Evolutionary conservation across 345 rosid genomes (phyloP).

Genomic region (Eucalyptus curtisii): DNA sequence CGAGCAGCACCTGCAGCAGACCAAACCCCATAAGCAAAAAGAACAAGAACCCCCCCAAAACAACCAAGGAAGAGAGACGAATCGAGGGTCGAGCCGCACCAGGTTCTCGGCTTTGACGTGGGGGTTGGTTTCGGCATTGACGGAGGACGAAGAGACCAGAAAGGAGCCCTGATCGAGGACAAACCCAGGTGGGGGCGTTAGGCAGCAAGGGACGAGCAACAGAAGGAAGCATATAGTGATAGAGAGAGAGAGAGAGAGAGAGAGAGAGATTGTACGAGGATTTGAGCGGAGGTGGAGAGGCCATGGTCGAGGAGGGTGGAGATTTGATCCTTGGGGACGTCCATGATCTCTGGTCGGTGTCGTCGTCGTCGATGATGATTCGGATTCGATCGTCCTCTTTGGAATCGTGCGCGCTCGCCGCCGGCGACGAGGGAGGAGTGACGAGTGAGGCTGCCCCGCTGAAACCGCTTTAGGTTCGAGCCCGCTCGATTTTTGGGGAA

Average conservation of each 20-base stretch:
- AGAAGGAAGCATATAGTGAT: neutral
- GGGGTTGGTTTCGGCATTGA: conserved; percentile 60
- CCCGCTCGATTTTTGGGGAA: neutral
- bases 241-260: neutral
- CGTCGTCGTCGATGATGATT: neutral
- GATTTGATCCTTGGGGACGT: conserved; percentile 77
- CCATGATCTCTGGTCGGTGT: conserved; percentile 22
- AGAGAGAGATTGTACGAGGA: conserved; percentile 32
- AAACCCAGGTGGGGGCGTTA: neutral
- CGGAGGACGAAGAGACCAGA: conserved; percentile 70
- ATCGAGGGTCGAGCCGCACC: conserved; percentile 28
- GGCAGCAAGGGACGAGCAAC: neutral
- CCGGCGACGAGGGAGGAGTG: neutral
- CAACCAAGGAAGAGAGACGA: neutral
- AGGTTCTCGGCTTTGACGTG: conserved; percentile 87
- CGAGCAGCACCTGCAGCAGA: conserved; percentile 64
- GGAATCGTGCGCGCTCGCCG: neutral
- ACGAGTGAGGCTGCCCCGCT: neutral
- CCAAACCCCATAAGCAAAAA: neutral
- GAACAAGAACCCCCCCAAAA: neutral
- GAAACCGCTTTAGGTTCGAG: too few relatives aligned
- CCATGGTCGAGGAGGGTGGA: conserved; percentile 65
- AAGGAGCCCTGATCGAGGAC: conserved; percentile 52
- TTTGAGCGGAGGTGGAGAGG: conserved; percentile 69
- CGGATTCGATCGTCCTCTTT: neutral